Percentiles rank a stretch among this genome's conserved stretches.
Conservation (phyloP, 2,329 filamentous ascomycete species). For the Cucurbitaria berberidis region DNA sequence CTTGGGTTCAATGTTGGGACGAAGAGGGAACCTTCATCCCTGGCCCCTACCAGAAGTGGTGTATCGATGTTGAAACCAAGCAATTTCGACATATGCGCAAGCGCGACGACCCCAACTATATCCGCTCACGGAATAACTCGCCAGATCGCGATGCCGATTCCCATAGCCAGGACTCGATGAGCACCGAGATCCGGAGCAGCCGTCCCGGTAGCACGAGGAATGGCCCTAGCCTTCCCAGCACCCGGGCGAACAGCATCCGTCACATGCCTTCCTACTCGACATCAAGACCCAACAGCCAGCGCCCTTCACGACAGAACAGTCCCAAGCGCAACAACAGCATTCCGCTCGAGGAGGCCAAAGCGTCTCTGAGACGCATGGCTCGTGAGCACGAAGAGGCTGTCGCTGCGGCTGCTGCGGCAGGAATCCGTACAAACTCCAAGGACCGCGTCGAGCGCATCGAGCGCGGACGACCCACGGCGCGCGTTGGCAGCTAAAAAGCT, state of each 20-base stretch:
- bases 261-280: constrained; percentile 27
- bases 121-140: constrained; percentile 30
- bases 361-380: constrained; percentile 33
- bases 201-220: constrained; percentile 33
- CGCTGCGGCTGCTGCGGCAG: constrained; percentile 21
- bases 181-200: constrained; percentile 33
- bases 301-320: constrained; percentile 34
- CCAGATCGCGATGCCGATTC: constrained; percentile 26
- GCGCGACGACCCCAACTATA: constrained; percentile 47
- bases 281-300: constrained; percentile 27
- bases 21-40: constrained; percentile 57
- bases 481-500: constrained; percentile 14
- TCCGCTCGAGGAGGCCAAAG: constrained; percentile 39
- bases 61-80: constrained; percentile 50
- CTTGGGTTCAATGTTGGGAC: constrained; percentile 60
- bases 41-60: constrained; percentile 58
- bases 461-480: constrained; percentile 23
- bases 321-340: constrained; percentile 37
- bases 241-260: constrained; percentile 38
- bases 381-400: constrained; percentile 36
- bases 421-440: constrained; percentile 17
- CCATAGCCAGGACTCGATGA: constrained; percentile 40
- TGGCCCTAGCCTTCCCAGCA: constrained; percentile 33
- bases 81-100: constrained; percentile 49
- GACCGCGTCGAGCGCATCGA: constrained; percentile 22